Conservation (phyloP, 192 early-diverging fungal species). For the Rhizophagus clarus region DNA sequence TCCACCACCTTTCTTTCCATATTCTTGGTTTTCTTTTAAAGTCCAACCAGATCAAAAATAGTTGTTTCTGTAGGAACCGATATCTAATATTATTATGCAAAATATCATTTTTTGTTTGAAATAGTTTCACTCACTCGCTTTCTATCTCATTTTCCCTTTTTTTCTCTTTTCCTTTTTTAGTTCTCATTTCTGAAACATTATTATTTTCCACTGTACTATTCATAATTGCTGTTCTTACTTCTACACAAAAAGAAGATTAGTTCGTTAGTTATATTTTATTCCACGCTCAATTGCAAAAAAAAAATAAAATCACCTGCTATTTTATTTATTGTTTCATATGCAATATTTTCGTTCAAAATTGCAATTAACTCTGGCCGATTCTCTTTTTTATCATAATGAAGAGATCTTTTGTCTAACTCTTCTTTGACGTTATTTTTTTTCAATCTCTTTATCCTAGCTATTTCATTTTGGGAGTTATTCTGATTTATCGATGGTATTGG, state of each 20-base stretch:
- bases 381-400: background rate
- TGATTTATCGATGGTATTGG: background rate
- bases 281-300: background rate
- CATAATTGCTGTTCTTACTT: background rate
- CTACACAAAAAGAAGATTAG: background rate
- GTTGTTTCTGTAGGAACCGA: background rate
- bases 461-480: background rate
- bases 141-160: background rate
- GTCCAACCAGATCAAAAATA: background rate
- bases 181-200: background rate
- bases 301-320: background rate
- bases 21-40: constrained; percentile 14
- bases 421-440: background rate
- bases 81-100: background rate
- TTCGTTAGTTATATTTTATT: background rate
- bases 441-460: background rate
- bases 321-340: background rate
- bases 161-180: background rate
- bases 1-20: background rate
- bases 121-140: background rate
- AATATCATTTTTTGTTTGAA: background rate
- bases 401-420: background rate
- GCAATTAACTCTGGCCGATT: background rate
- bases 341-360: background rate
- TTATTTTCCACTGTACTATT: background rate